Evolutionary conservation across 768 basidiomycete genomes (phyloP).

Genomic region (Leccinellum albellum): DNA sequence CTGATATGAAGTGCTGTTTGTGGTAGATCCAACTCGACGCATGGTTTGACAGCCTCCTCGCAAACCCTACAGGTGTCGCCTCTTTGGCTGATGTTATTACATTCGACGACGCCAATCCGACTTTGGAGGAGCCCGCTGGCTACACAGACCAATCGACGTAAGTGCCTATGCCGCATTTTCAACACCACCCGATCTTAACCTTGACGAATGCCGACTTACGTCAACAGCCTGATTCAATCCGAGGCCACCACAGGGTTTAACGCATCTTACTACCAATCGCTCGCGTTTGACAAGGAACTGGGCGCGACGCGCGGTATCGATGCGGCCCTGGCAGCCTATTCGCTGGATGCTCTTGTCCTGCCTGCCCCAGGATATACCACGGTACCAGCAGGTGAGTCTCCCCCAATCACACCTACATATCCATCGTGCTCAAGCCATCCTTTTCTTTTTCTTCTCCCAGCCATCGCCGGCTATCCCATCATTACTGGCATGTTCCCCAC

Average conservation of each 20-base stretch:
- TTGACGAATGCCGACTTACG: not conserved
- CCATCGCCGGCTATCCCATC: slow-evolving; percentile 35
- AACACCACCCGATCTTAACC: not conserved
- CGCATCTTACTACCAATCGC: slow-evolving; percentile 39
- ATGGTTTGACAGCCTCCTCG: slow-evolving; percentile 43
- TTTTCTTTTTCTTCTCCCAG: slow-evolving; percentile 1
- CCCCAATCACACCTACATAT: not conserved
- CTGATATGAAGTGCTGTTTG: not conserved
- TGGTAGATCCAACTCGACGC: slow-evolving; percentile 49
- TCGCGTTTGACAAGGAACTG: slow-evolving; percentile 44
- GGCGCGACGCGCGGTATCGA: slow-evolving; percentile 54
- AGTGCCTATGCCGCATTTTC: slow-evolving; percentile 20
- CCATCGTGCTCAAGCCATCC: not conserved
- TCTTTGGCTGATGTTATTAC: slow-evolving; percentile 54
- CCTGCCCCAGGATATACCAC: slow-evolving; percentile 32
- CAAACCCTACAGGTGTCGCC: slow-evolving; percentile 57
- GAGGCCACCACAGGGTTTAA: slow-evolving; percentile 28
- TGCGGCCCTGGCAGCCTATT: slow-evolving; percentile 40
- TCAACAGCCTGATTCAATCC: slow-evolving; percentile 19
- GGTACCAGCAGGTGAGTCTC: slow-evolving; percentile 16
- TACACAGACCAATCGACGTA: slow-evolving; percentile 35
- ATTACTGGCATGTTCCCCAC: slow-evolving; percentile 24
- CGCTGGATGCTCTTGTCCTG: slow-evolving; percentile 49
- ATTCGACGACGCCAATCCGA: slow-evolving; percentile 50
- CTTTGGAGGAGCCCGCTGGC: slow-evolving; percentile 41